phyloP scores from a whole-genome alignment of 2,329 filamentous ascomycete species.

The Colletotrichum brevisporum region DNA sequence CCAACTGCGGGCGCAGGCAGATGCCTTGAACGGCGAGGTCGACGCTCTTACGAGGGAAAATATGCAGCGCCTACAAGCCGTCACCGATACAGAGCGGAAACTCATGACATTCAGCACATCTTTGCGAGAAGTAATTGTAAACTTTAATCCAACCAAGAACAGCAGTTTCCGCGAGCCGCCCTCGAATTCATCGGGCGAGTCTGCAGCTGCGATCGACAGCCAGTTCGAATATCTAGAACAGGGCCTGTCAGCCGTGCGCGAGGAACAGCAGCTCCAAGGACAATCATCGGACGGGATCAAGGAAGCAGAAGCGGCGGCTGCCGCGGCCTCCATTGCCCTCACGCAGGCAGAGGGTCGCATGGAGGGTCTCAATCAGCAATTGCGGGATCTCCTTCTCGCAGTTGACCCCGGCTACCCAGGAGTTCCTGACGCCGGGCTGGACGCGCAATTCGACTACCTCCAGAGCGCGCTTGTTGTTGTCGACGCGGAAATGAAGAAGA shows the following conservation, averaged over 20 bases:
- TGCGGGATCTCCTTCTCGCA: slow-evolving; percentile 70
- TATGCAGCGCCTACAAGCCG: slow-evolving; percentile 60
- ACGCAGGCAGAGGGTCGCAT: slow-evolving; percentile 69
- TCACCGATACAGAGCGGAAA: slow-evolving; percentile 74
- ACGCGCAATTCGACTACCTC: slow-evolving; percentile 78
- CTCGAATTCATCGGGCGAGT: background rate
- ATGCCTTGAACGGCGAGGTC: slow-evolving; percentile 53
- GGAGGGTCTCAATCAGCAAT: slow-evolving; percentile 73
- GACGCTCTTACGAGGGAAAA: slow-evolving; percentile 53
- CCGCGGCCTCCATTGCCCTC: slow-evolving; percentile 44
- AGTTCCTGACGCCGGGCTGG: slow-evolving; percentile 73
- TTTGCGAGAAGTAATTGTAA: slow-evolving; percentile 76
- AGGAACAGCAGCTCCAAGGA: slow-evolving; percentile 66
- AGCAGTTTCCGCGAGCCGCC: slow-evolving; percentile 61
- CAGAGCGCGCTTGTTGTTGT: slow-evolving; percentile 70
- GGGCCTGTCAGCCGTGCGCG: slow-evolving; percentile 72
- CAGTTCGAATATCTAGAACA: slow-evolving; percentile 82
- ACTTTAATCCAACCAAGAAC: slow-evolving; percentile 71
- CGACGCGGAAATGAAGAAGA: slow-evolving; percentile 58
- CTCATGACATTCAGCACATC: slow-evolving; percentile 78
- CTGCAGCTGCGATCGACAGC: slow-evolving; percentile 56
- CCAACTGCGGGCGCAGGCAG: slow-evolving; percentile 50
- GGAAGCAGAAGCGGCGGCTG: slow-evolving; percentile 45
- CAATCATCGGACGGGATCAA: slow-evolving; percentile 42
- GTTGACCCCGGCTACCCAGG: slow-evolving; percentile 65